Conservation (phyloP, 2,329 filamentous ascomycete species). For the Dactylellina drechsleri region DNA sequence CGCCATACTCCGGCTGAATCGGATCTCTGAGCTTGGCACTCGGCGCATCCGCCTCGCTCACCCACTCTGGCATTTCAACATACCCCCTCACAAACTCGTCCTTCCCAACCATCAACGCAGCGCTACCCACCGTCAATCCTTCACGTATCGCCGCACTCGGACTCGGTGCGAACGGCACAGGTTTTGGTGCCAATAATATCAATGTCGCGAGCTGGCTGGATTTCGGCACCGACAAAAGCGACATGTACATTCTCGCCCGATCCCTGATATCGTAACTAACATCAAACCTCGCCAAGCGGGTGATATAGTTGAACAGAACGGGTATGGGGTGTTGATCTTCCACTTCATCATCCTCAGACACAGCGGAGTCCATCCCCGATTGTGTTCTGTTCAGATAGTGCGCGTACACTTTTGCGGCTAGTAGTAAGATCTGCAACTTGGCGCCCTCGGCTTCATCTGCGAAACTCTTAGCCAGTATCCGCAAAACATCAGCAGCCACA, state of each 20-base stretch:
- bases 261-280: slow-evolving; percentile 95
- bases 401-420: slow-evolving; percentile 96
- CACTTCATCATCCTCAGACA: slow-evolving; percentile 53
- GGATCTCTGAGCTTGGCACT: slow-evolving; percentile 65
- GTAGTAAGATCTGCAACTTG: slow-evolving; percentile 88
- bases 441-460: slow-evolving; percentile 83
- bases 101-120: slow-evolving; percentile 76
- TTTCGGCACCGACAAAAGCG: slow-evolving; percentile 77
- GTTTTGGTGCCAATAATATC: slow-evolving; percentile 91
- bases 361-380: slow-evolving; percentile 61
- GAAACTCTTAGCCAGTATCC: slow-evolving; percentile 87
- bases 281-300: slow-evolving; percentile 89
- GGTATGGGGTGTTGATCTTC: slow-evolving; percentile 74
- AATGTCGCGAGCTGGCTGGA: slow-evolving; percentile 83
- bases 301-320: slow-evolving; percentile 82
- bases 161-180: slow-evolving; percentile 87
- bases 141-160: slow-evolving; percentile 81
- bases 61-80: slow-evolving; percentile 83
- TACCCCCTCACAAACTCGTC: slow-evolving; percentile 75
- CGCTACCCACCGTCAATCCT: slow-evolving; percentile 80
- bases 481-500: slow-evolving; percentile 89
- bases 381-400: slow-evolving; percentile 79
- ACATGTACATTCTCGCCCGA: slow-evolving; percentile 85
- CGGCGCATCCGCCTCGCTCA: slow-evolving; percentile 80
- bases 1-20: slow-evolving; percentile 65